Percentiles rank a stretch among this genome's conserved stretches.
phyloP scores from a whole-genome alignment of 2,329 filamentous ascomycete species.

The Penicillium brevicompactum region DNA sequence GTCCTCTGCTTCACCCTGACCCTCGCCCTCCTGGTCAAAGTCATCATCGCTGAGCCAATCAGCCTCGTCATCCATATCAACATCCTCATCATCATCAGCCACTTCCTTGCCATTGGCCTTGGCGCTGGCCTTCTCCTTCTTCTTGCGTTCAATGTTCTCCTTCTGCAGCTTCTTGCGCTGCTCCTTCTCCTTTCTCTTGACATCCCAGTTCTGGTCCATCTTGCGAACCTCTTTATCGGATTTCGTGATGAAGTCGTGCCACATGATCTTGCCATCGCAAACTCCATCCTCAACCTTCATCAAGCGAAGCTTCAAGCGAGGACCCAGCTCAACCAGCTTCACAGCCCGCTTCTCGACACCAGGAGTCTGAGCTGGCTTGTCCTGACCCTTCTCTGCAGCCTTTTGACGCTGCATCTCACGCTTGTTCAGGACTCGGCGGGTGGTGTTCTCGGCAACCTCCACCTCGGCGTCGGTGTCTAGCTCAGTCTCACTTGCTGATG shows the following conservation, averaged over 20 bases:
- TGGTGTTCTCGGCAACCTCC: conserved; percentile 67
- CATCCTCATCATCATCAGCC: conserved; percentile 54
- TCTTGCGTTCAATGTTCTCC: conserved; percentile 88
- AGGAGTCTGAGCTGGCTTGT: conserved; percentile 41
- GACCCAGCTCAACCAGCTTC: conserved; percentile 89
- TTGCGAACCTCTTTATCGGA: conserved; percentile 73
- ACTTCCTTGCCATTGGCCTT: conserved; percentile 47
- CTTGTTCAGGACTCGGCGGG: conserved; percentile 56
- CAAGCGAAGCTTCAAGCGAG: conserved; percentile 82
- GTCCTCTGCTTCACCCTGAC: conserved; percentile 33
- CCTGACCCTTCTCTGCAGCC: conserved; percentile 47
- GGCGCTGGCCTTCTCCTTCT: conserved; percentile 60
- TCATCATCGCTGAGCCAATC: conserved; percentile 57
- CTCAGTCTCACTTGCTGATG: conserved; percentile 90
- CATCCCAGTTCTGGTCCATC: conserved; percentile 81
- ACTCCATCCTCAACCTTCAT: conserved; percentile 96
- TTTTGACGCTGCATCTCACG: conserved; percentile 53
- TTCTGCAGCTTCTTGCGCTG: conserved; percentile 83
- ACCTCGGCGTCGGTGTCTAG: conserved; percentile 94
- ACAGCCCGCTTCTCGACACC: conserved; percentile 81
- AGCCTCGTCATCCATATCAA: conserved; percentile 56
- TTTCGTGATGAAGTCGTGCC: conserved; percentile 95
- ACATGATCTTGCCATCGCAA: conserved; percentile 88
- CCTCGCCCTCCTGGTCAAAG: conserved; percentile 48
- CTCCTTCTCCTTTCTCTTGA: conserved; percentile 79